These are phyloP conservation scores for Eucalyptus sideroxylon DNA, from an alignment of 345 rosid species.

Conservation along the genomic window DNA sequence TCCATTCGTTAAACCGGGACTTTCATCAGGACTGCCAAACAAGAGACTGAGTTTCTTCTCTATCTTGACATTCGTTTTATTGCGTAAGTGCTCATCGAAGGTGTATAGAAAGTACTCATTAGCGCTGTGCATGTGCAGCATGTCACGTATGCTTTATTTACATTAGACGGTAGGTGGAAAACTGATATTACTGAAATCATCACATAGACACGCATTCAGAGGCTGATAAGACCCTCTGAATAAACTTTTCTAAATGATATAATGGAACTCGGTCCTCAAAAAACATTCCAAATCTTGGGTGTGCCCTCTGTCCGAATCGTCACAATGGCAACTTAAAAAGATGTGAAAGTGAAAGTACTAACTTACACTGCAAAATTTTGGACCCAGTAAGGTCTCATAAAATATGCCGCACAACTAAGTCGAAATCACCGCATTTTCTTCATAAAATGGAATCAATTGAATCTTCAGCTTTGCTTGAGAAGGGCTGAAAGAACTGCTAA, in stretches of 20 bases:
- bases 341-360: neutral
- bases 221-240: neutral
- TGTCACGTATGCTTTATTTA: neutral
- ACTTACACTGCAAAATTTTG: neutral
- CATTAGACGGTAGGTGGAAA: neutral
- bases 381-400: neutral
- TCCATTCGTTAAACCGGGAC: neutral
- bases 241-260: neutral
- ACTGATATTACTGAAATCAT: neutral
- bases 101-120: neutral
- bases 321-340: neutral
- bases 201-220: neutral
- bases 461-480: neutral
- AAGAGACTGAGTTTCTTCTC: neutral
- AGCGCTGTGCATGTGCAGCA: neutral
- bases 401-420: neutral
- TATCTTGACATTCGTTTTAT: neutral
- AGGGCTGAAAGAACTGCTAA: neutral
- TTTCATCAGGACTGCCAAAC: neutral
- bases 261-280: neutral
- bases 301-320: neutral
- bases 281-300: neutral
- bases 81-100: neutral
- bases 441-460: neutral
- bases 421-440: neutral